phyloP scores from a whole-genome alignment of 495 filamentous ascomycete genomes.

The Trichoderma orchidacearum region DNA sequence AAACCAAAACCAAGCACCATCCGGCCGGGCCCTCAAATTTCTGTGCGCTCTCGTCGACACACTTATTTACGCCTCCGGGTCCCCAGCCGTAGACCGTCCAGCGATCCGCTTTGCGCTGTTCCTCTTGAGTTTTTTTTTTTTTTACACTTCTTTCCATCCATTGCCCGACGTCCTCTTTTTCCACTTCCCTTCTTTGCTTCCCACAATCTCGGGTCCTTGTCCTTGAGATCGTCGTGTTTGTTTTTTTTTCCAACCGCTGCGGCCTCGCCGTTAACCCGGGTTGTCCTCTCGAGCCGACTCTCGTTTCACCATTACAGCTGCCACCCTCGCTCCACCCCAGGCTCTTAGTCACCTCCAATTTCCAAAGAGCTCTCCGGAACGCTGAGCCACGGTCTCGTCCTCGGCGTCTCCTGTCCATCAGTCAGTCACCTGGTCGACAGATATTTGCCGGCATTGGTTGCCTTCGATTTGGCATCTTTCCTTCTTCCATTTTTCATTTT shows the following conservation, averaged over 20 bases:
- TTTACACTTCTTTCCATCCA: background rate
- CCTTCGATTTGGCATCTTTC: background rate
- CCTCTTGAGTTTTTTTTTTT: background rate
- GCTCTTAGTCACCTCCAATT: background rate
- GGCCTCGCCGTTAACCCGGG: background rate
- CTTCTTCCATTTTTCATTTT: background rate
- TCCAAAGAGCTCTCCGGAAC: background rate
- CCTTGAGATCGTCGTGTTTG: no score
- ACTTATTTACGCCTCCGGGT: background rate
- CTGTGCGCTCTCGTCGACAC: background rate
- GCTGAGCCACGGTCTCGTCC: background rate
- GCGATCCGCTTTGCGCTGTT: background rate
- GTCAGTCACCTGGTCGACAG: background rate
- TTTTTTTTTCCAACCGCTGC: background rate
- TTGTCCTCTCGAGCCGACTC: background rate
- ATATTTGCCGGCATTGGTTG: background rate
- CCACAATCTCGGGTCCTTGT: no score
- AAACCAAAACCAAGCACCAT: background rate
- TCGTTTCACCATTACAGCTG: background rate
- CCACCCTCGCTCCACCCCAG: background rate
- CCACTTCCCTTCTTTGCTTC: background rate
- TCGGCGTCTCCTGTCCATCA: background rate
- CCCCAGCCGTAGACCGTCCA: no score
- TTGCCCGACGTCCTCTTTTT: background rate
- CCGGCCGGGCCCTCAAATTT: background rate